Percentiles rank a stretch among this genome's conserved stretches.
phyloP scores from a whole-genome alignment of 345 rosid species.

The Gossypium australe region DNA sequence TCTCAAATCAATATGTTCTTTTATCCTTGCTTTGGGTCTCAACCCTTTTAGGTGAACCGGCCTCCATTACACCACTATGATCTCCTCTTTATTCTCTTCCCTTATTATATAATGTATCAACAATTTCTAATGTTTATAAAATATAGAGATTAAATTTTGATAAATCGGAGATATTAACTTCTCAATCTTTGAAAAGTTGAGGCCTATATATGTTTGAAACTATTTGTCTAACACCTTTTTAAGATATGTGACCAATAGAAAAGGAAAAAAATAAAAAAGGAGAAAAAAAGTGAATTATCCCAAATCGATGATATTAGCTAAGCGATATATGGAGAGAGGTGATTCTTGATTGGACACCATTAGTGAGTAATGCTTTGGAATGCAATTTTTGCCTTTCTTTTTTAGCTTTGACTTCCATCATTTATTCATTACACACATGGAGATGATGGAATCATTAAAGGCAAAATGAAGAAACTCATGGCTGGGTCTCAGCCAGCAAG shows the following conservation, averaged over 20 bases:
- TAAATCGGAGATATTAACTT: no score
- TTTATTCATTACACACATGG: background rate
- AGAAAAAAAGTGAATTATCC: background rate
- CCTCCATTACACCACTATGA: no score
- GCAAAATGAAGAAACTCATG: background rate
- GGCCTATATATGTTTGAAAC: background rate
- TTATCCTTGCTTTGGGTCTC: no score
- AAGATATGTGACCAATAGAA: background rate
- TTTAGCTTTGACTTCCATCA: background rate
- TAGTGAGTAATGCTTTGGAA: background rate
- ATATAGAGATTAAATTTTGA: no score
- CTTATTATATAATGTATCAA: no score
- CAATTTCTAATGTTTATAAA: no score
- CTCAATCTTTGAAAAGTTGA: no score
- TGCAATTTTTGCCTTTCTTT: background rate
- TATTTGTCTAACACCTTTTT: background rate
- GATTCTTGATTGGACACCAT: constrained; percentile 6
- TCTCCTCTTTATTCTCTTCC: no score
- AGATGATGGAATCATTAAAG: background rate
- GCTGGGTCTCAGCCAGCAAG: background rate
- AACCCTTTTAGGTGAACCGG: no score
- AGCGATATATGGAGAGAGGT: background rate
- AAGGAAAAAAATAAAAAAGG: background rate
- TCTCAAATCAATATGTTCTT: no score
- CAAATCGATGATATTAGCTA: background rate